Evolutionary conservation across 2,329 filamentous ascomycete genomes (phyloP), one percentile per base, ranked within the genome.

Genomic region (Geosmithia morbida): DNA sequence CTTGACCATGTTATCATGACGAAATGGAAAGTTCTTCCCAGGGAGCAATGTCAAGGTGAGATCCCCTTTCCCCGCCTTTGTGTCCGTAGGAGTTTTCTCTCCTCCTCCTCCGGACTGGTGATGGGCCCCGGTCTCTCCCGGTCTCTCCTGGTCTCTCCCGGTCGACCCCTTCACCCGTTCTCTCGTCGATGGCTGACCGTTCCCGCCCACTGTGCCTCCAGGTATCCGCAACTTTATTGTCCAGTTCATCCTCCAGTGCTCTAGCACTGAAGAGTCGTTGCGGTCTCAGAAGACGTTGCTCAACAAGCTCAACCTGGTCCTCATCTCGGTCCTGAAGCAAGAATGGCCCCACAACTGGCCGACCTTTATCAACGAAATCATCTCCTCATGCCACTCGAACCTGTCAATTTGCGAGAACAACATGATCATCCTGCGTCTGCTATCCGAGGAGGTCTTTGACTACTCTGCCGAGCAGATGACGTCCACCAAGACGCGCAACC

Each of bases 331-430:
- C 53, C 73, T 98, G 61, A 98, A 98, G 75, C 92, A 98, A 69
- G 92, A 98, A 68, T 98, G 92, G 92, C 92, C 92, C 49, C 90
- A 97, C 69, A 94, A 98, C 73, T 98, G 94, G 92, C 92, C 94
- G 11, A 95, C 88, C 18, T 98, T 98, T 67, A 97, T 98, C 76
- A 97, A 97, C 72, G 92, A 98, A 71, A 98, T 98, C 66, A 88
- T 98, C 57, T 85, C 87, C 19, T 90, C 92, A 48, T 97, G 89
- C 68, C 89, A 94, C 63, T 90, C 87, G 55, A 96, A 85, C 66
- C 73, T 98, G 47, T 92, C 90, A 39, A 94, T 98, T 57, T 98
- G 94, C 77, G 92, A 98, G 70, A 98, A 98, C 72, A 98, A 98
- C 74, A 98, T 98, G 92, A 88, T 87, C 53, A 97, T 98, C 57